Percentiles rank a stretch among this genome's conserved stretches.
These are phyloP conservation scores for Tritrichomonas musculus DNA, from an alignment of 208 protist genomes.

Conservation along the genomic window DNA sequence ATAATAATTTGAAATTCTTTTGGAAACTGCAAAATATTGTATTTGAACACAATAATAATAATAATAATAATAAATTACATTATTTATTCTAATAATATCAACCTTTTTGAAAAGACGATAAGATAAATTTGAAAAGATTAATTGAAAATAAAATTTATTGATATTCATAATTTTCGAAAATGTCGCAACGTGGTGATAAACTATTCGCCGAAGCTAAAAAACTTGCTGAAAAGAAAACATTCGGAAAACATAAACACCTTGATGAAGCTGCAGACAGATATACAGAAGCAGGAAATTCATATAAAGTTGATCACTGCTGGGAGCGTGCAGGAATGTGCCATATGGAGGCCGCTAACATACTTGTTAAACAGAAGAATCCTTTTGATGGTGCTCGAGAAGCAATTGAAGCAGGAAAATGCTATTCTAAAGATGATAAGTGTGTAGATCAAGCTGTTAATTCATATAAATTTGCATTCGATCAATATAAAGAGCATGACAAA, in stretches of 20 bases:
- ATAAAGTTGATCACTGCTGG: not conserved
- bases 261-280: not conserved
- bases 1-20: too few relatives aligned
- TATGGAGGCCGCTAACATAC: not conserved
- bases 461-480: not conserved
- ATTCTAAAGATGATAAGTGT: not conserved
- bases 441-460: not conserved
- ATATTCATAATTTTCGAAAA: too few relatives aligned
- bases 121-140: too few relatives aligned
- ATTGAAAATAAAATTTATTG: too few relatives aligned
- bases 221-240: not conserved
- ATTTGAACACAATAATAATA: too few relatives aligned
- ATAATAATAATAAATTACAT: too few relatives aligned
- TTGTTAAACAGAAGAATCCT: not conserved
- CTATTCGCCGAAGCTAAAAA: not conserved
- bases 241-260: not conserved
- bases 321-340: not conserved
- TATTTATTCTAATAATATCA: too few relatives aligned
- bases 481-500: not conserved
- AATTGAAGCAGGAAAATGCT: not conserved
- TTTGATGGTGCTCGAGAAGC: not conserved
- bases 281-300: not conserved
- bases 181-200: not conserved
- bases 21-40: too few relatives aligned
- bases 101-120: too few relatives aligned